Evolutionary conservation across 1,139 yeast species (phyloP).

Genomic region (Geotrichum europaeum): DNA sequence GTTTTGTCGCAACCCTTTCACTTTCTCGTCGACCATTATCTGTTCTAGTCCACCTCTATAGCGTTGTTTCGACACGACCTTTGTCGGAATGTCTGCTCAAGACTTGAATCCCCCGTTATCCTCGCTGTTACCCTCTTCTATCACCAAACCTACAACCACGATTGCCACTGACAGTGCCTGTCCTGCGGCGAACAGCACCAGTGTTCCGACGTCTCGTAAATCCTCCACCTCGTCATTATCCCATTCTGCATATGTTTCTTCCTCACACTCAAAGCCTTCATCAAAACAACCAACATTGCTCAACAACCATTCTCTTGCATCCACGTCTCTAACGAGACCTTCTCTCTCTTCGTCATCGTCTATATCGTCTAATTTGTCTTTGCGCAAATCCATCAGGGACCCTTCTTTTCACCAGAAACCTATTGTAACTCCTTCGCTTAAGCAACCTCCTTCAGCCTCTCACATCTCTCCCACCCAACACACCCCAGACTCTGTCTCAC

Average conservation of each 20-base stretch:
- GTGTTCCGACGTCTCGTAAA: neutral
- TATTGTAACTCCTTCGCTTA: neutral
- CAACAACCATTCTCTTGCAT: neutral
- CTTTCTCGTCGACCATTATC: neutral
- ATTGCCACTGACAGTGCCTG: neutral
- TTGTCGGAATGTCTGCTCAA: constrained; percentile 8
- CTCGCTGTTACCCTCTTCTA: constrained; percentile 2
- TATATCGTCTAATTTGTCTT: neutral
- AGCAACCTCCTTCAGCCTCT: neutral
- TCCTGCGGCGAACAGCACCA: neutral
- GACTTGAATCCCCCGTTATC: constrained; percentile 3
- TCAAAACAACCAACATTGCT: neutral
- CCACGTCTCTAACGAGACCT: neutral
- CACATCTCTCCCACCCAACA: neutral
- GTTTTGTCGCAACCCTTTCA: neutral
- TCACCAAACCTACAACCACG: neutral
- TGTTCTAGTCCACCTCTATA: neutral
- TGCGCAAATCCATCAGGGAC: neutral
- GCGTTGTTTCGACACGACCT: neutral
- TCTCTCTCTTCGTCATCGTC: neutral
- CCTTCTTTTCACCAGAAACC: neutral
- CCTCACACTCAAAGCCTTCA: neutral
- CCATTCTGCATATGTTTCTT: neutral
- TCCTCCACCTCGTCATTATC: neutral
- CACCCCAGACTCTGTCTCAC: neutral